Evolutionary conservation across 805 yeast genomes (phyloP).

Genomic region (Starmera quercuum): DNA sequence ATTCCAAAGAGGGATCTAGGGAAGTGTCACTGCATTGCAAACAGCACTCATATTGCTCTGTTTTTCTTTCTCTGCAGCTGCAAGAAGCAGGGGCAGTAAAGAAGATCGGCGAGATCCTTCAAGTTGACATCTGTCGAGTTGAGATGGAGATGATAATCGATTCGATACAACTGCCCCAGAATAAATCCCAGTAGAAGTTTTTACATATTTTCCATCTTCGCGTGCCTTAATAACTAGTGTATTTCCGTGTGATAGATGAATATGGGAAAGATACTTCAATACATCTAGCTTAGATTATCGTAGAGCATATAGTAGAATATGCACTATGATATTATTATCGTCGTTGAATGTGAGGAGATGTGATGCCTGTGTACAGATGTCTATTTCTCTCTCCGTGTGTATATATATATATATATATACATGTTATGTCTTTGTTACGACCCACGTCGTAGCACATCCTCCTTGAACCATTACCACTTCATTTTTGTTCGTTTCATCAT

Average conservation of each 20-base stretch:
- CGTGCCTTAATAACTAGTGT: slow-evolving; percentile 11
- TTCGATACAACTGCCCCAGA: slow-evolving; percentile 63
- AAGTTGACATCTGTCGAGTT: background rate
- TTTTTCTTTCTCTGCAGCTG: no score
- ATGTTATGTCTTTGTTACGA: slow-evolving; percentile 25
- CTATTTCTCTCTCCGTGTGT: no score
- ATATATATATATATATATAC: no score
- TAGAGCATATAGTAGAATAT: slow-evolving; percentile 1
- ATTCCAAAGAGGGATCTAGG: no score
- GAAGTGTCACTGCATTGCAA: no score
- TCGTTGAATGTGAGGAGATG: no score
- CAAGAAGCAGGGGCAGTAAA: background rate
- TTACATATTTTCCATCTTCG: slow-evolving; percentile 80
- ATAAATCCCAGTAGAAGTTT: slow-evolving; percentile 38
- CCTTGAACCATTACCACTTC: slow-evolving; percentile 34
- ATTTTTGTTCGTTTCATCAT: slow-evolving; percentile 16
- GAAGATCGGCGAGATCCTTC: background rate
- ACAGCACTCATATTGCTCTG: no score
- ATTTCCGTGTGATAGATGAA: slow-evolving; percentile 45
- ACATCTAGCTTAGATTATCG: slow-evolving; percentile 32
- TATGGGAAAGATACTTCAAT: slow-evolving; percentile 74
- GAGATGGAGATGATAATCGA: slow-evolving; percentile 13
- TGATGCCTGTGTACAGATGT: no score
- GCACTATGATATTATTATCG: slow-evolving; percentile 4
- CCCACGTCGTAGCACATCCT: slow-evolving; percentile 70